A percentile compares a stretch with the other conserved stretches of the same genome.
Evolutionary conservation across 2,329 filamentous ascomycete species (phyloP).

Genomic region (Orbilia javanica): DNA sequence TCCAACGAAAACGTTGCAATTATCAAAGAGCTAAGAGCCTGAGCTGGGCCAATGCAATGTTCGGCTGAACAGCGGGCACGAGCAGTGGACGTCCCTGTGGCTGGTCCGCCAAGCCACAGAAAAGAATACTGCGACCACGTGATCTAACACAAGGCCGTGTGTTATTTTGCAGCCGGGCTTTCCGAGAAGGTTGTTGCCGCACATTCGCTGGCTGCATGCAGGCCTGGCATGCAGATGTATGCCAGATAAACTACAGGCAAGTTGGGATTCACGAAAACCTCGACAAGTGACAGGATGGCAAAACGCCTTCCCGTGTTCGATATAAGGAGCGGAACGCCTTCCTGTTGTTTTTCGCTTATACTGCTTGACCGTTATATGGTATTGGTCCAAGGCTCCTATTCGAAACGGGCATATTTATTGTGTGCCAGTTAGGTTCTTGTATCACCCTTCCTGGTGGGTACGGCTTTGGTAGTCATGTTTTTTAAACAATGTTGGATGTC

Average conservation of each 20-base stretch:
- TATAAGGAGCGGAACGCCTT: background rate
- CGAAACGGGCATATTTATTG: background rate
- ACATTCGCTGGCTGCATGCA: background rate
- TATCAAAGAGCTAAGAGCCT: background rate
- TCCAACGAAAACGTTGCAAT: background rate
- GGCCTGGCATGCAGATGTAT: background rate
- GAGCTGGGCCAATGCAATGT: background rate
- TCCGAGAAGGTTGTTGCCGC: background rate
- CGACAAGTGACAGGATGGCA: constrained; percentile 17
- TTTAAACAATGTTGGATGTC: background rate
- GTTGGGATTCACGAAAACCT: background rate
- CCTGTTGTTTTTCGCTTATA: constrained; percentile 14
- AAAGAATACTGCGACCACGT: background rate
- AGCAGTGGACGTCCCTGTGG: background rate
- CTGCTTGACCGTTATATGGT: background rate
- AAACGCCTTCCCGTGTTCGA: constrained; percentile 9
- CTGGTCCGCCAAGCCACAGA: background rate
- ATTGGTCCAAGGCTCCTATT: background rate
- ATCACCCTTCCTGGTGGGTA: background rate
- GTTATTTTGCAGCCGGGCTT: background rate
- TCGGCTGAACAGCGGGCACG: background rate
- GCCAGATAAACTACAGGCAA: constrained; percentile 6
- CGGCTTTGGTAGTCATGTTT: background rate
- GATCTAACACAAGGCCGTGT: background rate
- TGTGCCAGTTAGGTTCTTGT: background rate